These are phyloP conservation scores for Trichodelitschia bisporula DNA, from an alignment of 495 filamentous ascomycete genomes.

Conservation along the genomic window DNA sequence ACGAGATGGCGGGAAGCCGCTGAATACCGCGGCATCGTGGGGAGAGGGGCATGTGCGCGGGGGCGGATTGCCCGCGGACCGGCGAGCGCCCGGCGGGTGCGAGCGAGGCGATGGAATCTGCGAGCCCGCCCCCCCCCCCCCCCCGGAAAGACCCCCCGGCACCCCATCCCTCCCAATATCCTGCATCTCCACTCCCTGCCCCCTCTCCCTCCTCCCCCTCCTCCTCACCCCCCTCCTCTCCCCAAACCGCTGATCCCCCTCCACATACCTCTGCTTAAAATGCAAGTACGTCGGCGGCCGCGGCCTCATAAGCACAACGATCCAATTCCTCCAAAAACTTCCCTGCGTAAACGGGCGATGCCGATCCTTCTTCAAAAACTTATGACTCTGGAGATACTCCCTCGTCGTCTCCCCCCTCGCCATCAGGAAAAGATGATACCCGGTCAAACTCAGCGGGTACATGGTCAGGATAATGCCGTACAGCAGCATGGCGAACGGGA, in stretches of 20 bases:
- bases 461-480: conserved; percentile 49
- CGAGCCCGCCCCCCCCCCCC: too few species aligned
- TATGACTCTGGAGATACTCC: conserved; percentile 87
- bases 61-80: too few species aligned
- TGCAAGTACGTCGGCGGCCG: conserved; percentile 73
- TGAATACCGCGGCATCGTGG: too few species aligned
- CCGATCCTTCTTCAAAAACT: conserved; percentile 74
- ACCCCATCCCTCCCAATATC: too few species aligned
- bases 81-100: too few species aligned
- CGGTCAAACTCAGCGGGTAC: conserved; percentile 64
- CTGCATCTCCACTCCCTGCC: too few species aligned
- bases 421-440: conserved; percentile 78
- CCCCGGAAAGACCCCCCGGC: too few species aligned
- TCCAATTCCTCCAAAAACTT: conserved; percentile 52
- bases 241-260: conserved; percentile 40
- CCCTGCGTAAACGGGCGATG: conserved; percentile 78
- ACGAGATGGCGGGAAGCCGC: too few species aligned
- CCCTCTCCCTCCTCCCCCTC: not conserved
- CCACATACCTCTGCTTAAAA: conserved; percentile 53
- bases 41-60: too few species aligned
- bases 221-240: not conserved
- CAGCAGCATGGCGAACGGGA: conserved; percentile 76
- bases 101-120: too few species aligned
- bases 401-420: conserved; percentile 81
- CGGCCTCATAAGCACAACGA: conserved; percentile 56